These are phyloP conservation scores for Pseudomonodictys pantanalensis DNA, from an alignment of 495 filamentous ascomycete species.

Conservation along the genomic window DNA sequence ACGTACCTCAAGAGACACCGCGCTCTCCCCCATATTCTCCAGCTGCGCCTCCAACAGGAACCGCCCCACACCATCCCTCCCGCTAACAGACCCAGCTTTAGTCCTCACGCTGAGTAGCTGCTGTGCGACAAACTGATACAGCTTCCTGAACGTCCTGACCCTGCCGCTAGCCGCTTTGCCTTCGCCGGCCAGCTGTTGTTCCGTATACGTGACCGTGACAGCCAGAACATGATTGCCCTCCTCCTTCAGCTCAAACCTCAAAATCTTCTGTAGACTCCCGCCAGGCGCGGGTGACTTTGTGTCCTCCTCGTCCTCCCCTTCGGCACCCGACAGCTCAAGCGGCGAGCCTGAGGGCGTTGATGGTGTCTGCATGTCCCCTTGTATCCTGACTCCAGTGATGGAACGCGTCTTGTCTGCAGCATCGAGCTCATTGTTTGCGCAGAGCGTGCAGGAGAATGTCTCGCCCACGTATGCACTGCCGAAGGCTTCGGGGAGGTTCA, in stretches of 20 bases:
- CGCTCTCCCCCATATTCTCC: slow-evolving; percentile 80
- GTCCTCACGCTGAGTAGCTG: slow-evolving; percentile 85
- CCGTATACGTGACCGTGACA: slow-evolving; percentile 90
- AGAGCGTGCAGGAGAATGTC: slow-evolving; percentile 89
- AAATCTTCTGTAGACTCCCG: slow-evolving; percentile 76
- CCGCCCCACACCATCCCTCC: slow-evolving; percentile 44
- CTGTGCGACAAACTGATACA: slow-evolving; percentile 95
- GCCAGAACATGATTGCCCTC: slow-evolving; percentile 90
- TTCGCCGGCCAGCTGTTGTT: slow-evolving; percentile 47
- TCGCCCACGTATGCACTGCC: slow-evolving; percentile 94
- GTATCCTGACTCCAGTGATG: slow-evolving; percentile 73
- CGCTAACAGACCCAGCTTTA: slow-evolving; percentile 65
- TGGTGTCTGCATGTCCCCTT: slow-evolving; percentile 93
- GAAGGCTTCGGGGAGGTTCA: slow-evolving; percentile 90
- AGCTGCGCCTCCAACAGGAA: slow-evolving; percentile 77
- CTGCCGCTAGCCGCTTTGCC: slow-evolving; percentile 50
- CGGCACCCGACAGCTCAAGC: slow-evolving; percentile 50
- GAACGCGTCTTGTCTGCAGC: slow-evolving; percentile 31
- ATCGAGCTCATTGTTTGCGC: slow-evolving; percentile 82
- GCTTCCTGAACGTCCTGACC: slow-evolving; percentile 83
- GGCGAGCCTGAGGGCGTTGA: slow-evolving; percentile 51
- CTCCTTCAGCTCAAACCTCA: slow-evolving; percentile 84
- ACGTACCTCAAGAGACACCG: slow-evolving; percentile 60
- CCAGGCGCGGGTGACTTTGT: slow-evolving; percentile 58
- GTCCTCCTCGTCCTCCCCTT: slow-evolving; percentile 37